Conservation (phyloP, 1,139 yeast species). For the Meyerozyma sp. region DNA sequence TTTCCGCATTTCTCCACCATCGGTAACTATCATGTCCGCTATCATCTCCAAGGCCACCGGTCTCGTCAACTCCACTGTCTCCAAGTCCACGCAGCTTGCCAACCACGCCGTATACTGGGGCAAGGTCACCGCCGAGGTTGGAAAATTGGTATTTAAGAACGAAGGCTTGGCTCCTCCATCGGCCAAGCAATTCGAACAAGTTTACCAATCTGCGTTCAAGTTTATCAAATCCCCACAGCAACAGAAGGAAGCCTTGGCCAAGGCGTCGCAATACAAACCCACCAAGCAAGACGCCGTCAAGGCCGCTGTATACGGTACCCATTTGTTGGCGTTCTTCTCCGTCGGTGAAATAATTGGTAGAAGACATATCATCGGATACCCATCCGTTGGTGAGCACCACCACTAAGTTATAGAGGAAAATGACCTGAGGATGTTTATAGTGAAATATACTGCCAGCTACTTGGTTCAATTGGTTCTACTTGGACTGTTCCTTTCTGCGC, state of each 20-base stretch:
- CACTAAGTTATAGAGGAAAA: conserved; percentile 1
- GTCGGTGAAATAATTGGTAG: conserved; percentile 97
- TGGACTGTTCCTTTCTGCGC: conserved; percentile 36
- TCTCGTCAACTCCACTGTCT: conserved; percentile 28
- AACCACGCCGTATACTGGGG: conserved; percentile 74
- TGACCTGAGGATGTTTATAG: conserved; percentile 1
- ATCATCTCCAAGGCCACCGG: conserved; percentile 45
- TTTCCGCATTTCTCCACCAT: background rate
- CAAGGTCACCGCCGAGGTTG: conserved; percentile 83
- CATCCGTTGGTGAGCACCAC: conserved; percentile 37
- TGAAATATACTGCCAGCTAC: conserved; percentile 5
- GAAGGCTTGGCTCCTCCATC: conserved; percentile 95
- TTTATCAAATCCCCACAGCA: conserved; percentile 32
- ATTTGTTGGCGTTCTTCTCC: conserved; percentile 85
- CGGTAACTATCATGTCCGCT: conserved; percentile 34
- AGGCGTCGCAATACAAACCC: conserved; percentile 43
- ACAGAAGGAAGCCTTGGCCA: conserved; percentile 45
- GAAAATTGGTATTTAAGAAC: conserved; percentile 83
- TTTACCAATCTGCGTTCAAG: conserved; percentile 50
- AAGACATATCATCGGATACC: conserved; percentile 86
- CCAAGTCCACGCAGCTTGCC: conserved; percentile 35
- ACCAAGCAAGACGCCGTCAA: conserved; percentile 55
- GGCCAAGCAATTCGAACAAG: conserved; percentile 68
- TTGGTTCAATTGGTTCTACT: conserved; percentile 8
- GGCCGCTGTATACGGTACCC: conserved; percentile 75